These are phyloP conservation scores for Penicillium sp. DNA, from an alignment of 2,329 filamentous ascomycete genomes.

Conservation along the genomic window DNA sequence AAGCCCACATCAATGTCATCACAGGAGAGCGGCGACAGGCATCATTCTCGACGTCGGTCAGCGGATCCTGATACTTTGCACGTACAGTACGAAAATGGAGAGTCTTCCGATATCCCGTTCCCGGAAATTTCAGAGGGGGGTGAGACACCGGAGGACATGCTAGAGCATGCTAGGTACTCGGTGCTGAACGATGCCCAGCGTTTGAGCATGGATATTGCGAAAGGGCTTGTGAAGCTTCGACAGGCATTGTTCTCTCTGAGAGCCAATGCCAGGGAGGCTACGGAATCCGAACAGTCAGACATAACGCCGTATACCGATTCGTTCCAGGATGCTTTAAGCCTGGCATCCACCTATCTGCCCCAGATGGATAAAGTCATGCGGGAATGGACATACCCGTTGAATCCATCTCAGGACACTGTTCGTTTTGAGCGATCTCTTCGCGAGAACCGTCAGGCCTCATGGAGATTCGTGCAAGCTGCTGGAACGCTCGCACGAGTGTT, in stretches of 20 bases:
- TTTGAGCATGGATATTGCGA: conserved; percentile 56
- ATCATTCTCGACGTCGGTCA: conserved; percentile 50
- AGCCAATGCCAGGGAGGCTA: conserved; percentile 31
- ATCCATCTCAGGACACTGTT: conserved; percentile 54
- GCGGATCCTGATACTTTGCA: conserved; percentile 48
- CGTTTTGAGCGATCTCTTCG: conserved; percentile 56
- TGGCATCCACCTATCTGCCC: conserved; percentile 50
- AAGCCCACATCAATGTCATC: conserved; percentile 47
- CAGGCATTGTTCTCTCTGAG: conserved; percentile 56
- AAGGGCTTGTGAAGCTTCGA: conserved; percentile 53
- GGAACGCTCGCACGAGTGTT: conserved; percentile 57
- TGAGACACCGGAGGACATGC: conserved; percentile 32
- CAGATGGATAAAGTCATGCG: conserved; percentile 57
- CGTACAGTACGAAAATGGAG: conserved; percentile 60
- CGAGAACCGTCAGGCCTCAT: conserved; percentile 54
- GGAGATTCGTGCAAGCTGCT: conserved; percentile 62
- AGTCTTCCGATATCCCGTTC: conserved; percentile 58
- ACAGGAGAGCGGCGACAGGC: conserved; percentile 44
- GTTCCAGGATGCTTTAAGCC: conserved; percentile 44
- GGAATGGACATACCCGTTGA: conserved; percentile 59
- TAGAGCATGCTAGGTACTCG: conserved; percentile 44
- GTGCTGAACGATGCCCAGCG: conserved; percentile 54
- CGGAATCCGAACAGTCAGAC: conserved; percentile 26
- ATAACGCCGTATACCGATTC: conserved; percentile 34
- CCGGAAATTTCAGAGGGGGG: conserved; percentile 30